Base-by-base conservation (phyloP, 2,329 filamentous ascomycete genomes). In the Penicillium sp. region DNA sequence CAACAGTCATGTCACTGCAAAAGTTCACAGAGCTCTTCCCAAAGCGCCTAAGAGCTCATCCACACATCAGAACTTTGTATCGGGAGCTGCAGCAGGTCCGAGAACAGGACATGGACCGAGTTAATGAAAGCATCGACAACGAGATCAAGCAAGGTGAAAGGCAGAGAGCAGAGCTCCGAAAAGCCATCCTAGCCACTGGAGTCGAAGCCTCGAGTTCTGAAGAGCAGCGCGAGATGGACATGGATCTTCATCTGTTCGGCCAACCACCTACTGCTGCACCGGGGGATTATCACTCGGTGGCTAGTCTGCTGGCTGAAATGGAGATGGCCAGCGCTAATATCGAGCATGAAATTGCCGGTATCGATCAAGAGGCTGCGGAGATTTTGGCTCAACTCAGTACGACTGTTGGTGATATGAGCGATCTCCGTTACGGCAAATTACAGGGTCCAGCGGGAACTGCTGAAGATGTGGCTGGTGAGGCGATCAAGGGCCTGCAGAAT, bases 11-110 rank as follows among this genome's bases (percentile, higher is more conserved):
- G 65, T 87, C 90, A 8, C 82, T 92, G 47, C 81, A 86, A 57
- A 84, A 91, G 63, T 96, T 96, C 78, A 86, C 85, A 43, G 82
- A 87, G 29, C 82, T 93, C 42, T 94, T 96, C 69, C 91, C 91
- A 12, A 84, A 82, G 50, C 75, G 83, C 39, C 80, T 87, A 49
- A 88, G 87, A 58, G 78, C 82, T 25, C 88, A 87, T 47, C 84
- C 89, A 0, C 86, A 88, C 55, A 82, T 93, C 48, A 84, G 86
- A 56, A 79, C 82, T 0, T 80, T 96, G 6, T 96, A 96, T 71
- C 86, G 89, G 48, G 89, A 94, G 71, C 81, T 96, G 3, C 89
- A 94, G 68, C 82, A 86, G 58, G 84, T 92, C 70, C 86, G 91
- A 54, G 86, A 87, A 60, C 81, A 82, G 48, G 79, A 89, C 12